Conservation (phyloP, 1,284 basidiomycete genomes). For the Rhodotorula sp. region DNA sequence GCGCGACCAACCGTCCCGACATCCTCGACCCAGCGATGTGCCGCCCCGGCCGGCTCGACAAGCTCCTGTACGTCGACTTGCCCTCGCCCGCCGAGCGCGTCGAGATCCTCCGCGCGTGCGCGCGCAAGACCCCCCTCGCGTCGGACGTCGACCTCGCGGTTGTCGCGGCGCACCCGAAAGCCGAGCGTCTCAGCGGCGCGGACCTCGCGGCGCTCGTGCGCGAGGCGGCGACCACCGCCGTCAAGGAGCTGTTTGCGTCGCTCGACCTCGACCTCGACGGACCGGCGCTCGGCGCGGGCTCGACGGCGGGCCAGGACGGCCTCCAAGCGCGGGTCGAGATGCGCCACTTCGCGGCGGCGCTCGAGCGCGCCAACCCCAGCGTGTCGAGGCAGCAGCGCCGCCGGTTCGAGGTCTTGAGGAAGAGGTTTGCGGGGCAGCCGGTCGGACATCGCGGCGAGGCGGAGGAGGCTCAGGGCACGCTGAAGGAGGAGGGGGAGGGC, state of each 20-base stretch:
- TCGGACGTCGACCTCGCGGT: slow-evolving; percentile 50
- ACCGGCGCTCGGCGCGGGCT: slow-evolving; percentile 53
- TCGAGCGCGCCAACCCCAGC: slow-evolving; percentile 82
- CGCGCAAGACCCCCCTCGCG: slow-evolving; percentile 71
- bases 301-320: slow-evolving; percentile 19
- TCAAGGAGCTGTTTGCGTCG: slow-evolving; percentile 69
- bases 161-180: slow-evolving; percentile 59
- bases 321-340: slow-evolving; percentile 54
- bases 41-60: slow-evolving; percentile 91
- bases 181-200: slow-evolving; percentile 86
- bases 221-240: slow-evolving; percentile 84
- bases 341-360: slow-evolving; percentile 72
- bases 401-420: slow-evolving; percentile 75
- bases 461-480: slow-evolving; percentile 16
- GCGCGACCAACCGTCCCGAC: slow-evolving; percentile 96
- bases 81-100: slow-evolving; percentile 74
- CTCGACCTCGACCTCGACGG: slow-evolving; percentile 58
- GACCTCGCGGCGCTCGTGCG: slow-evolving; percentile 83
- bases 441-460: slow-evolving; percentile 41
- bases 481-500: background rate
- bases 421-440: slow-evolving; percentile 72
- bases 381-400: slow-evolving; percentile 77
- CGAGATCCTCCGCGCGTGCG: slow-evolving; percentile 79
- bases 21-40: slow-evolving; percentile 99
- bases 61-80: slow-evolving; percentile 92